Evolutionary conservation across 768 basidiomycete species (phyloP), one percentile per base, ranked within the genome.

Genomic region (Mycena rebaudengoi): DNA sequence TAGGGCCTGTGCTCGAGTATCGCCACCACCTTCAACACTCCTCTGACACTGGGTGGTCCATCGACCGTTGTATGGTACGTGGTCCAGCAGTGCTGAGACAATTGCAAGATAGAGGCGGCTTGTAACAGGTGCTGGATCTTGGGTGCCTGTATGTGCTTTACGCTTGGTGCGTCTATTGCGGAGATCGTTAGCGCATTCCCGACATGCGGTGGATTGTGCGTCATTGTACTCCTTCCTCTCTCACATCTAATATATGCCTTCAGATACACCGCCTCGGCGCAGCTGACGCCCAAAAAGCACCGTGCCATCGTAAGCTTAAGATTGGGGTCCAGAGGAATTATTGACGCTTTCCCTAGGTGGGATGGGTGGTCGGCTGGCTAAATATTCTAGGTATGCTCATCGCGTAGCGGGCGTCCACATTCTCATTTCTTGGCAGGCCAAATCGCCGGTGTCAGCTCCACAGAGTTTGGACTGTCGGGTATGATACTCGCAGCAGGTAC

Each of bases 401-500:
- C 26, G 10, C 26, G 11, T 50, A 21, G 12, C 33, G 6, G 7
- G 7, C 5, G 20, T 18, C 29, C 41, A 5, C 12, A 43, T 48
- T 26, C 30, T 23, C 52, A 20, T 14, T 18, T 16, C 3, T 40
- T 16, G 7, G 20, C 65, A 86, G 88, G 92, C 33, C 93, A 95
- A 76, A 86, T 94, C 58, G 92, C 94, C 13, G 94, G 94, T 28
- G 81, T 95, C 49, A 91, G 94, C 7, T 94, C 91, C 2, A 95
- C 92, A 0, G 92, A 95, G 74, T 95, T 93, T 71, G 93, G 92
- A 26, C 82, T 92, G 21, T 82, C 90, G 21, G 85, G 83, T 71
- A 93, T 92, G 91, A 91, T 92, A 39, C 85, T 90, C 80, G 88
- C 88, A n/a, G 92, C 92, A 4, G 89, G 62, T 67, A 7, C 44